Conservation (phyloP, 768 basidiomycete species). For the Russula vinacea region DNA sequence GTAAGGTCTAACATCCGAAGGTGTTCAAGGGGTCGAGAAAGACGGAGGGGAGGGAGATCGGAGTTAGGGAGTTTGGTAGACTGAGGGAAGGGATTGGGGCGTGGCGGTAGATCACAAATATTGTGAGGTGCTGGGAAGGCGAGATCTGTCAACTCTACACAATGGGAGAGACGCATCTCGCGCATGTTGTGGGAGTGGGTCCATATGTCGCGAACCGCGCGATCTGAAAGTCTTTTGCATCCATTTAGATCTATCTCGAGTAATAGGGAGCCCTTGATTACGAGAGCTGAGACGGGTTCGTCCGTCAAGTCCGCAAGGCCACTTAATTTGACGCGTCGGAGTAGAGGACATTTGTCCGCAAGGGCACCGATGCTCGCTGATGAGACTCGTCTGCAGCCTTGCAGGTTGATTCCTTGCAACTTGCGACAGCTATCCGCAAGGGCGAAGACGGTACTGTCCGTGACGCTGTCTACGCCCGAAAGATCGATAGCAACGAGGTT, state of each 20-base stretch:
- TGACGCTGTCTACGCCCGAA: constrained; percentile 63
- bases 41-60: constrained; percentile 62
- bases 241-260: constrained; percentile 92
- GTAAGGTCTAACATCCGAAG: constrained; percentile 93
- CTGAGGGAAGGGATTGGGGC: constrained; percentile 38
- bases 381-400: constrained; percentile 76
- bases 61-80: constrained; percentile 37
- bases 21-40: constrained; percentile 69
- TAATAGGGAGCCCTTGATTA: constrained; percentile 75
- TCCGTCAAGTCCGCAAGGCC: constrained; percentile 76
- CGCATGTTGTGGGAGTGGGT: constrained; percentile 75
- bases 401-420: constrained; percentile 89
- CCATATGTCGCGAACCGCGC: constrained; percentile 82
- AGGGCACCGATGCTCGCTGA: constrained; percentile 75
- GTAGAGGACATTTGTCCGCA: constrained; percentile 66
- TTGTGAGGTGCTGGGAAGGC: constrained; percentile 77
- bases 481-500: constrained; percentile 85
- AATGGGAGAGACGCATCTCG: constrained; percentile 84
- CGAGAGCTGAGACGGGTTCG: constrained; percentile 67
- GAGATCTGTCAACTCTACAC: constrained; percentile 70
- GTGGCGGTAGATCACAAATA: constrained; percentile 44
- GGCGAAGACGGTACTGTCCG: constrained; percentile 66
- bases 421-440: constrained; percentile 68
- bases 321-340: constrained; percentile 88
- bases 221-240: constrained; percentile 74